A percentile compares a stretch with the other conserved stretches of the same genome.
Conservation (phyloP, 2,329 filamentous ascomycete species). For the Neonectria magnoliae region DNA sequence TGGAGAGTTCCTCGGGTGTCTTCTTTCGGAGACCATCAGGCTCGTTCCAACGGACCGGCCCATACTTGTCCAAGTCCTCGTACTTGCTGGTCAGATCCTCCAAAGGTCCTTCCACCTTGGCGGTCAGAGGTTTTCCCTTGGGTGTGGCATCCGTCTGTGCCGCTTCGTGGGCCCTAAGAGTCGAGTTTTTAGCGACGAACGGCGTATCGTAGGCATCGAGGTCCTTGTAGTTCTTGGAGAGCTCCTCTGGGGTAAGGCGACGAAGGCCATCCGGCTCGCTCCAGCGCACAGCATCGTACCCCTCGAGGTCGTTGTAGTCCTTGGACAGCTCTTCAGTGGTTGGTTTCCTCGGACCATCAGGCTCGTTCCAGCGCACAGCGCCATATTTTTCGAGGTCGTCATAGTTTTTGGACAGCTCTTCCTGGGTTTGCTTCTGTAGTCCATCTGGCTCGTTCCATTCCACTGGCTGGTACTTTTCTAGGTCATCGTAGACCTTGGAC, state of each 20-base stretch:
- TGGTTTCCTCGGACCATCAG: conserved; percentile 43
- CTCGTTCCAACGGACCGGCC: conserved; percentile 50
- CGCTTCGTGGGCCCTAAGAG: conserved; percentile 42
- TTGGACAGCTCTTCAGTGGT: conserved; percentile 49
- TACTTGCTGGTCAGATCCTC: conserved; percentile 47
- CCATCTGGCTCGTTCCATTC: conserved; percentile 51
- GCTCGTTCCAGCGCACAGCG: conserved; percentile 45
- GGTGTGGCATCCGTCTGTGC: conserved; percentile 43
- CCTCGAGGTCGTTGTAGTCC: conserved; percentile 53
- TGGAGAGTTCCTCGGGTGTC: conserved; percentile 48
- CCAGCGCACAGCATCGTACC: conserved; percentile 49
- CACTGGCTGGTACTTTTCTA: conserved; percentile 50
- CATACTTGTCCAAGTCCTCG: conserved; percentile 55
- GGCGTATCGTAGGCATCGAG: conserved; percentile 49
- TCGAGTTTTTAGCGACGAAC: conserved; percentile 47
- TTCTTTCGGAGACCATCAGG: conserved; percentile 51
- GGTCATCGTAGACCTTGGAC: conserved; percentile 52
- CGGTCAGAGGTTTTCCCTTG: conserved; percentile 50
- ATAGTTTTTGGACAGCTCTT: conserved; percentile 50
- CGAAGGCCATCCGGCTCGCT: conserved; percentile 47
- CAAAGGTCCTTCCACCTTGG: conserved; percentile 46
- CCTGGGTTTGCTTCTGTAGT: conserved; percentile 39
- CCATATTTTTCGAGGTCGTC: conserved; percentile 49
- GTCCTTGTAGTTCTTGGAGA: conserved; percentile 48
- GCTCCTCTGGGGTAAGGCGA: conserved; percentile 41